Evolutionary conservation across 768 basidiomycete species (phyloP).

Genomic region (Tylopilus balloui): DNA sequence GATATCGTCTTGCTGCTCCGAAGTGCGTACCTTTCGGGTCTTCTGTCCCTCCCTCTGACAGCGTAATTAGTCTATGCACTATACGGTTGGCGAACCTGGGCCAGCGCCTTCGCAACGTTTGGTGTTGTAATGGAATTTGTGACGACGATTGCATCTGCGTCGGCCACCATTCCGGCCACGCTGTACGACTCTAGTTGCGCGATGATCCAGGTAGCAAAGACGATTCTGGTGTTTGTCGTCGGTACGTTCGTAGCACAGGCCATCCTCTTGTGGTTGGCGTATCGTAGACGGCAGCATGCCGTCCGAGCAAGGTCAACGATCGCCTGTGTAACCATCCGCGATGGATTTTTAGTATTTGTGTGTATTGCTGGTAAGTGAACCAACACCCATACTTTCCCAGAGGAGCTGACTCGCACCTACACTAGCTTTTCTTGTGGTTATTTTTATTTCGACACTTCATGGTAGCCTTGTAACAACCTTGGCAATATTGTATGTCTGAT

Average conservation of each 20-base stretch:
- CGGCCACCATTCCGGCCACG: background rate
- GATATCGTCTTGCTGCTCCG: conserved; percentile 21
- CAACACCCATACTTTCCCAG: background rate
- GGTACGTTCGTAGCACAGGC: conserved; percentile 12
- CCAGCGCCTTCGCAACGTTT: background rate
- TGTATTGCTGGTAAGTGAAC: conserved; percentile 14
- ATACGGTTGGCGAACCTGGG: conserved; percentile 1
- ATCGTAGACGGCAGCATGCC: conserved; percentile 8
- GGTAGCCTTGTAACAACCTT: background rate
- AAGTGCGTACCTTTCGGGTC: conserved; percentile 10
- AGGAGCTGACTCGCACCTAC: background rate
- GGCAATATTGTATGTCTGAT: conserved; percentile 12
- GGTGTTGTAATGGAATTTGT: conserved; percentile 12
- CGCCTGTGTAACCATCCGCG: conserved; percentile 23
- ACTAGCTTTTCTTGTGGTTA: conserved; percentile 13
- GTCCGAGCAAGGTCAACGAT: background rate
- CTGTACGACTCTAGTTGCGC: conserved; percentile 15
- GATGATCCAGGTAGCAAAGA: conserved; percentile 1
- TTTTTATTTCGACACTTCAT: conserved; percentile 4
- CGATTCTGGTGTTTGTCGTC: conserved; percentile 5
- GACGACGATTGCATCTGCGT: background rate
- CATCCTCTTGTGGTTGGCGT: conserved; percentile 18
- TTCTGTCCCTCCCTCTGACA: background rate
- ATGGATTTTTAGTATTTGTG: conserved; percentile 16
- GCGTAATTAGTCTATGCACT: conserved; percentile 18